A percentile compares a stretch with the other conserved stretches of the same genome.
Conservation (phyloP, 164 flowering plant species). For the Litsea cubeba region DNA sequence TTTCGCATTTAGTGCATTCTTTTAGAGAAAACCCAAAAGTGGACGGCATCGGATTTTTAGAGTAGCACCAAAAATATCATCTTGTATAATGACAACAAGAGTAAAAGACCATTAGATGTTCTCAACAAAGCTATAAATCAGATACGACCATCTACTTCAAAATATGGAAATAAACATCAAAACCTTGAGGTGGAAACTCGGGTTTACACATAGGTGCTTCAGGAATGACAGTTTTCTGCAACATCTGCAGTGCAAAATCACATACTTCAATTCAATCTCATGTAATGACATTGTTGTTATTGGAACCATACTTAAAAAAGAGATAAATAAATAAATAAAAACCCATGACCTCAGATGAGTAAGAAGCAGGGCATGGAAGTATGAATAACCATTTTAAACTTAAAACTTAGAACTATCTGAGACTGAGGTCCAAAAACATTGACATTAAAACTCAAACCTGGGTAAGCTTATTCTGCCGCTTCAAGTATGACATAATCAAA, state of each 20-base stretch:
- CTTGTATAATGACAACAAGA: background rate
- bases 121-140: background rate
- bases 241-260: slow-evolving; percentile 37
- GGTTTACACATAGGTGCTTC: slow-evolving; percentile 93
- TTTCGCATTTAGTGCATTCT: background rate
- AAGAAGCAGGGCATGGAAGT: no score
- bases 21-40: background rate
- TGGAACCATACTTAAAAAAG: no score
- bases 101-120: background rate
- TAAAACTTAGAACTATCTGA: background rate
- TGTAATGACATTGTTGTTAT: background rate
- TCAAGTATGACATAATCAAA: slow-evolving; percentile 36
- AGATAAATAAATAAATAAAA: no score
- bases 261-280: background rate
- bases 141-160: background rate
- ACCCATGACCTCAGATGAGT: no score
- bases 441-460: slow-evolving; percentile 40
- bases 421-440: slow-evolving; percentile 5
- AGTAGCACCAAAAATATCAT: background rate
- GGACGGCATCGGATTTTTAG: background rate
- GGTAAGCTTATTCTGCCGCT: slow-evolving; percentile 51
- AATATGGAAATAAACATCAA: background rate
- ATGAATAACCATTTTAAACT: background rate
- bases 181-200: slow-evolving; percentile 94
- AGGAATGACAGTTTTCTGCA: slow-evolving; percentile 75